Percentiles rank a stretch among this genome's conserved stretches.
These are phyloP conservation scores for Pyricularia sp. DNA, from an alignment of 2,329 filamentous ascomycete genomes.

Conservation along the genomic window DNA sequence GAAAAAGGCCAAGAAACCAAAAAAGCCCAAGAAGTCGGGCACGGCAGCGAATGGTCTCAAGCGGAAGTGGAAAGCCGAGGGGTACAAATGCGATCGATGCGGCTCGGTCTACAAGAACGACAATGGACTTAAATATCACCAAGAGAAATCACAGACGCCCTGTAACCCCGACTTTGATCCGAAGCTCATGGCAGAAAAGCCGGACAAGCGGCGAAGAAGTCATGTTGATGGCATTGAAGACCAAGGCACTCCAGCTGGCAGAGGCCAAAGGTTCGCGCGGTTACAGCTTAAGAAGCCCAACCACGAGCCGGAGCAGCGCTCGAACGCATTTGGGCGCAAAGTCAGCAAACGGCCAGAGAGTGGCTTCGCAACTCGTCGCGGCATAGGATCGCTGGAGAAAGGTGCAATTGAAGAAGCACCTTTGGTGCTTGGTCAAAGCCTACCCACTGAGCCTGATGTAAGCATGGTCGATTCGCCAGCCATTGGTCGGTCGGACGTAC, in stretches of 20 bases:
- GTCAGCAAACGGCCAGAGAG: neutral
- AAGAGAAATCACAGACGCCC: slow-evolving; percentile 40
- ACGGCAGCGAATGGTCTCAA: neutral
- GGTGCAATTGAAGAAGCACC: neutral
- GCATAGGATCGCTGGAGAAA: neutral
- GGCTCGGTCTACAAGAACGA: slow-evolving; percentile 48
- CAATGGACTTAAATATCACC: slow-evolving; percentile 48
- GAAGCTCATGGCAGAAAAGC: slow-evolving; percentile 8
- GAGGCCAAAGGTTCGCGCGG: neutral
- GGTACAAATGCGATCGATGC: slow-evolving; percentile 42
- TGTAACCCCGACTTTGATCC: slow-evolving; percentile 41
- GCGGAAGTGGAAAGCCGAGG: slow-evolving; percentile 12
- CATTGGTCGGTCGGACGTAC: slow-evolving; percentile 1
- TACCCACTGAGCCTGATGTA: neutral
- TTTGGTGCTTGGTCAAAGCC: neutral
- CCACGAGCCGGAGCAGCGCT: neutral
- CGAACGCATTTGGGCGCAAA: neutral
- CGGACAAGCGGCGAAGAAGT: neutral
- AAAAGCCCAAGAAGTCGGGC: neutral
- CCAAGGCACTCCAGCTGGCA: neutral
- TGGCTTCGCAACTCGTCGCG: neutral
- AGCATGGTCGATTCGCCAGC: slow-evolving; percentile 4
- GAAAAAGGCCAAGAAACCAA: neutral
- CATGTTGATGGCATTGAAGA: neutral
- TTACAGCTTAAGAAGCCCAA: neutral